A percentile compares a stretch with the other conserved stretches of the same genome.
phyloP scores from a whole-genome alignment of 2,329 filamentous ascomycete genomes.

The Dactylonectria macrodidyma region DNA sequence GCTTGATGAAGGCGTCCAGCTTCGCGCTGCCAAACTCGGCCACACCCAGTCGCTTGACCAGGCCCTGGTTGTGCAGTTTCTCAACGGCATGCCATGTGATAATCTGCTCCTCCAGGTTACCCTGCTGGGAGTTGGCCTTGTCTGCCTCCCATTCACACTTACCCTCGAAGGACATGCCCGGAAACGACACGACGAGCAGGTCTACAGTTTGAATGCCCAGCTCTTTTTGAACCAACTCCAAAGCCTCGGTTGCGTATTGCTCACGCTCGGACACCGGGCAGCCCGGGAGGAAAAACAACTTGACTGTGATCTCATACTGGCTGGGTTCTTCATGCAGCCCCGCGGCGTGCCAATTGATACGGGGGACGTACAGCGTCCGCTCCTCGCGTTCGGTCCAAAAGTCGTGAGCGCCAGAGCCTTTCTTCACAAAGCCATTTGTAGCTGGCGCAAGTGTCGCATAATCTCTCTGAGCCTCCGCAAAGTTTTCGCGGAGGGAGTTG shows the following conservation, averaged over 20 bases:
- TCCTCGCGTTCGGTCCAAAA: constrained; percentile 79
- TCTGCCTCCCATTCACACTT: constrained; percentile 87
- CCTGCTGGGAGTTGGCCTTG: constrained; percentile 72
- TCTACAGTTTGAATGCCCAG: constrained; percentile 83
- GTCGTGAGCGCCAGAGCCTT: constrained; percentile 50
- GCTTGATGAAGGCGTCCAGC: constrained; percentile 81
- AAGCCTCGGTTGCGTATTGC: constrained; percentile 81
- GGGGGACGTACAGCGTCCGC: constrained; percentile 80
- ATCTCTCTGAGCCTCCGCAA: constrained; percentile 80
- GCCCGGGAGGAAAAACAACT: constrained; percentile 91
- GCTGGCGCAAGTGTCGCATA: constrained; percentile 55
- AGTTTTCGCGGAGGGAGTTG: constrained; percentile 88
- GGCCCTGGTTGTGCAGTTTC: constrained; percentile 77
- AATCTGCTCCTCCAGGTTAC: constrained; percentile 77
- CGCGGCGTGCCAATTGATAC: constrained; percentile 79
- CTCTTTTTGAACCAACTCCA: constrained; percentile 85
- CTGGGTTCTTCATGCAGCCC: constrained; percentile 84
- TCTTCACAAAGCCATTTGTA: constrained; percentile 53
- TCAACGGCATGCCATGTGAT: constrained; percentile 82
- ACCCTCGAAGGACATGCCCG: constrained; percentile 92
- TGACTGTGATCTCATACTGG: constrained; percentile 95
- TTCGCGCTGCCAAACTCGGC: constrained; percentile 93
- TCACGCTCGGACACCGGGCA: constrained; percentile 76
- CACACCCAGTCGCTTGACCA: constrained; percentile 84
- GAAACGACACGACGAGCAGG: constrained; percentile 92